Base-by-base conservation (phyloP, 2,329 filamentous ascomycete genomes). In the Aspergillus niger region DNA sequence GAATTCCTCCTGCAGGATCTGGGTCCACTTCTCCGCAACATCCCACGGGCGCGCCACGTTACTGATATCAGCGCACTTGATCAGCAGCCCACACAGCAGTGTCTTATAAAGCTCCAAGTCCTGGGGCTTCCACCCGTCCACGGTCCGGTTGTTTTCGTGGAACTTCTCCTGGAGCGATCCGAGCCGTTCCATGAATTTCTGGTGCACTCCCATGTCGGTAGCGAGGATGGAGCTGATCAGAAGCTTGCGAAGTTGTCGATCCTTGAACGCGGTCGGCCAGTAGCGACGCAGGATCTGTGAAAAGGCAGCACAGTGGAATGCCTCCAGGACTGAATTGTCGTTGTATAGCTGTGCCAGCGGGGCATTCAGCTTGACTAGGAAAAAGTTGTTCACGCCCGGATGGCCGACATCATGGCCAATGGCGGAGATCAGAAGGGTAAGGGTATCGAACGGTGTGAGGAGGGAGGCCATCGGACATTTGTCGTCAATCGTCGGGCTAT, bases 211-310 rank as follows among this genome's bases (percentile, higher is more conserved):
- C 95, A 99, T 99, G 72, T 99, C 95, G 0, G 95, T 99, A 2
- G 95, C 92, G 24, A 99, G 81, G 61, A 99, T 98, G n/a, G 92
- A 95, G 74, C 92, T 97, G 69, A 97, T 98, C 89, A 98, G 95
- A 6, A 97, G 81, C 67, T 89, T 90, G 58, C 94, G 88, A 84
- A 98, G 91, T 60, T 88, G 88, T 50, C 84, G 83, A 69, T 95
- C 89, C 64, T 89, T 84, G 67, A 96, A 96, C 2, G 89, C 90
- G 3, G 85, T 82, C 0, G 93, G 92, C 95, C 95, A 99, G 74
- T 98, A 89, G 52, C 92, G 87, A 53, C 94, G 89, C 44, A 99
- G 85, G 41, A 99, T 97, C 72, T 98, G 95, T 0, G 93, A 97
- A 71, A 94, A 99, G 2, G 95, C 95, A 1, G 95, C 95, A 72